A percentile compares a stretch with the other conserved stretches of the same genome.
phyloP scores from a whole-genome alignment of 202 grass and related monocot genomes.

The Schoenoplectus tabernaemontani region DNA sequence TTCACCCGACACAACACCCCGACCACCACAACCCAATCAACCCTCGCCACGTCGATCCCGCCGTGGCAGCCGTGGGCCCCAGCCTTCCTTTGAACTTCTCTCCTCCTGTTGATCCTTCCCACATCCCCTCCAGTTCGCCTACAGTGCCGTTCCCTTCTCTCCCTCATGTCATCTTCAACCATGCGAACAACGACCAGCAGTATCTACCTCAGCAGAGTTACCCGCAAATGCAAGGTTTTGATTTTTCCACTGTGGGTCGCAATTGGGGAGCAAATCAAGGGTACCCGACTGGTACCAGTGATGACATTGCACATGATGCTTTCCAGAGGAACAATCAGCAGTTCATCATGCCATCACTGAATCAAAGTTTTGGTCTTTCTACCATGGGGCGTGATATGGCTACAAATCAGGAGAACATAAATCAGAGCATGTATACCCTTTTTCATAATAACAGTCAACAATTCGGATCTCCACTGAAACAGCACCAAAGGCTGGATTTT shows the following conservation, averaged over 20 bases:
- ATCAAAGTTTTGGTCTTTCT: neutral
- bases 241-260: neutral
- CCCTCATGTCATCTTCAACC: neutral
- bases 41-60: conserved; percentile 12
- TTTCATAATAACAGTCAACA: conserved; percentile 10
- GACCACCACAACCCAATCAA: neutral
- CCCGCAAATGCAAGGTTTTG: conserved; percentile 15
- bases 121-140: conserved; percentile 19
- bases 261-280: conserved; percentile 16
- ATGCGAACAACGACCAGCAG: conserved; percentile 12
- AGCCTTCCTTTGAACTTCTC: conserved; percentile 4
- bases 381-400: neutral
- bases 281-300: neutral
- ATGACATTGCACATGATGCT: neutral
- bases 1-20: neutral
- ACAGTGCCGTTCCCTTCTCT: conserved; percentile 6
- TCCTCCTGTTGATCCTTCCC: conserved; percentile 8
- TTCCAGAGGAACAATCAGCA: conserved; percentile 19
- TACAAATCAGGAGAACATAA: conserved; percentile 10
- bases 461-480: neutral
- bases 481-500: conserved; percentile 16
- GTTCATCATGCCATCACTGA: neutral
- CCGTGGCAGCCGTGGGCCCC: conserved; percentile 11
- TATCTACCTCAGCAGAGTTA: neutral
- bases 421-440: neutral